Conservation (phyloP, 495 filamentous ascomycete species). For the Penicillium canariense region DNA sequence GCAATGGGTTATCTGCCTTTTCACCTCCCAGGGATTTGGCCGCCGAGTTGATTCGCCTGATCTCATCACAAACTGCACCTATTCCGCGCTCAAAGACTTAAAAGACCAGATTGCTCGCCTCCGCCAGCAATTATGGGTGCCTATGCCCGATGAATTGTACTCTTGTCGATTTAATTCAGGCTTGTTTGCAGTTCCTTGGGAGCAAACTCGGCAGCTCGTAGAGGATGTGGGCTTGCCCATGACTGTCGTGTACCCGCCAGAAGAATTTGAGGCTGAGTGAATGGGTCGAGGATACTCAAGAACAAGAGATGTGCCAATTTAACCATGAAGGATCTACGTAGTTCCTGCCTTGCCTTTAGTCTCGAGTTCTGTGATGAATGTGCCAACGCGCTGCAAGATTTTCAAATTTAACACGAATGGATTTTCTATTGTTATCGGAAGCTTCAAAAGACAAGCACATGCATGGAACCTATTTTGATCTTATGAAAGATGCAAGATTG, state of each 20-base stretch:
- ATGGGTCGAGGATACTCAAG: too few species aligned
- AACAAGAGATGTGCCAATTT: too few species aligned
- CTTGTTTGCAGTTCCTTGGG: conserved; percentile 40
- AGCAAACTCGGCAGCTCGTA: conserved; percentile 21
- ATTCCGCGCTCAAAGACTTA: conserved; percentile 39
- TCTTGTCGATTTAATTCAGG: conserved; percentile 47
- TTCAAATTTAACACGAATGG: too few species aligned
- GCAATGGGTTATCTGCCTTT: conserved; percentile 52
- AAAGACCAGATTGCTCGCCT: conserved; percentile 27
- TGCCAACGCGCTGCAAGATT: too few species aligned
- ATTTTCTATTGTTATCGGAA: too few species aligned
- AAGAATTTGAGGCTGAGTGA: background rate
- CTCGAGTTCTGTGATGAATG: too few species aligned
- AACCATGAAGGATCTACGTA: too few species aligned
- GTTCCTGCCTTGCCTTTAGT: too few species aligned
- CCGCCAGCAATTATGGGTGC: background rate
- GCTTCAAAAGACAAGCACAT: too few species aligned
- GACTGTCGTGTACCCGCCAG: conserved; percentile 23
- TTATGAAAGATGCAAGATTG: too few species aligned
- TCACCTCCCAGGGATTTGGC: conserved; percentile 41
- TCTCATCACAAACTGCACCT: conserved; percentile 38
- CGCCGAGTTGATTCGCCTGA: conserved; percentile 21
- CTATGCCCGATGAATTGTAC: conserved; percentile 24
- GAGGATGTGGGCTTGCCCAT: conserved; percentile 22
- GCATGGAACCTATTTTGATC: too few species aligned